Base-by-base conservation (phyloP, 305 asterid genomes). In the Salvia sclarea region DNA sequence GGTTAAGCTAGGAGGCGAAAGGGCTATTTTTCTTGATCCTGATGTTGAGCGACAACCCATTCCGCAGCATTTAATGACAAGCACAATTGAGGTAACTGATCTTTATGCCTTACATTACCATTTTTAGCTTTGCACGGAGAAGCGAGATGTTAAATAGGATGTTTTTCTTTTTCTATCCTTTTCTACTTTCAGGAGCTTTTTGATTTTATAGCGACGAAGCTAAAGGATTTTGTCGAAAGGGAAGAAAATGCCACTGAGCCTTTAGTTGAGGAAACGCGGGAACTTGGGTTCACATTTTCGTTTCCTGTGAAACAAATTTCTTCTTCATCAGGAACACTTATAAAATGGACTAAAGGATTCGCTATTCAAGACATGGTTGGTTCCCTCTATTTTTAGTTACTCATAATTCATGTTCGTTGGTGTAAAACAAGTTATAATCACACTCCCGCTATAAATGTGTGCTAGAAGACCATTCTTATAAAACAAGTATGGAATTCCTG, bases 331-430 rank as follows among this genome's bases (percentile, higher is more conserved):
- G 98, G 98, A 77, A 81, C 81, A 62, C 77, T 91, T 45, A 83
- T 88, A 47, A 89, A 89, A 77, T 89, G 95, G 96, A 89, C 98
- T 1, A 87, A 91, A 78, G 96, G 92, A 49, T 91, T 91, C 61
- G 76, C 85, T 8, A 83, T 91, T 47, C 75, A 76, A 40, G 92
- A 89, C 78, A 82, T 50, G 96, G 98, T 91, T 65, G 76, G 96
- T 76, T 69, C 45, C 65, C 2, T 16, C 28, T 22, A 8, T 50
- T 8, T 17, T 38, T 59, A 2, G 24, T 37, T 54, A 25, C 62
- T 61, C 31, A 55, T 18, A 38, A 61, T 6, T 28, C 69, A 55
- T 61, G 44, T 59, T 30, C 62, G 25, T 66, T 54, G 69, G 38
- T 40, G 38, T 47, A 56, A 66, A 44, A 20, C 10, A 25, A 50